Base-by-base conservation (phyloP, 352 stramenopile genomes). In the Thalassiosira allenii region DNA sequence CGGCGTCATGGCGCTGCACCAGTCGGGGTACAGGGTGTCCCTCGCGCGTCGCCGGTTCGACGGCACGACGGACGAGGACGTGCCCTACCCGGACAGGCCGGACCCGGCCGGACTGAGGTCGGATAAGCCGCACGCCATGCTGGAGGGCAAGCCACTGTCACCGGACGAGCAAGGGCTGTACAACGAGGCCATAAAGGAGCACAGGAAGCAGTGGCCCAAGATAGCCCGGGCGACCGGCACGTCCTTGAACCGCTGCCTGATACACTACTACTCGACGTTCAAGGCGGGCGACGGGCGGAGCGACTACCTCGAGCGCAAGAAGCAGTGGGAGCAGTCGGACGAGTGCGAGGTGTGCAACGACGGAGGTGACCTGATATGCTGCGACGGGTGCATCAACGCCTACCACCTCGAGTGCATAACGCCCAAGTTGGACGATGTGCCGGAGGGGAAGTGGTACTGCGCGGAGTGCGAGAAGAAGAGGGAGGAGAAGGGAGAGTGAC, bases 201-300 rank as follows among this genome's bases (percentile, higher is more conserved):
- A 78, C 52, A 32, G 56, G 29, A 81, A 81, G 30, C 47, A 78
- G 44, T 81, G 69, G 44, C 43, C 56, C 4, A 66, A 68, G 29
- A 78, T 86, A 61, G 79, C 79, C 44, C 44, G 70, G 44, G 66
- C 75, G 17, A 67, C 83, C 2, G 79, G 79, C n/a, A 84, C 65
- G 25, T 68, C 73, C 3, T 41, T 80, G 11, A 74, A 67, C 71
- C 63, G 62, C 22, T 80, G 67, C 33, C 63, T 86, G 3, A 53
- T 83, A 12, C 54, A 86, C 52, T 86, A 83, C 56, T 86, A 83
- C 58, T 73, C 65, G n/a, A 12, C 37, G 9, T 83, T 74, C 51
- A 78, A 82, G 51, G 25, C 44, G 37, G 61, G 52, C 22, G 37
- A 71, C 54, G 71, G 53, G 32, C 61, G 52, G 5, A 27, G 30